These are phyloP conservation scores for Trichosporon asahii DNA, from an alignment of 1,284 basidiomycete species.

Conservation along the genomic window DNA sequence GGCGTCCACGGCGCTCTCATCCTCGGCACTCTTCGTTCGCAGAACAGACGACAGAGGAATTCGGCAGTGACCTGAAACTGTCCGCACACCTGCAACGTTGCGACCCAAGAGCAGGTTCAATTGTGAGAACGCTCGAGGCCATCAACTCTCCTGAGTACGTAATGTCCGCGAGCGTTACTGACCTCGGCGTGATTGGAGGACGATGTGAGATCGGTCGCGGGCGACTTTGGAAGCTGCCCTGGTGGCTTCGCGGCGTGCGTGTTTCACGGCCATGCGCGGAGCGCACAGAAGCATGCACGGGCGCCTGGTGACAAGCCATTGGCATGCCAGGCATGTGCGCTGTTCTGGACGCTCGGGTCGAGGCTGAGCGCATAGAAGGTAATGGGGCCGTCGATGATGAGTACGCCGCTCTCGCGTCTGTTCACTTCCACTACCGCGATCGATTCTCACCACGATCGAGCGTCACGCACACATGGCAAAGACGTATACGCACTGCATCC, in stretches of 20 bases:
- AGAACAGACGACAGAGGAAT: not conserved
- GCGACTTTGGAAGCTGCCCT: not conserved
- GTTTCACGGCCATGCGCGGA: not conserved
- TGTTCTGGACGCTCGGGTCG: too few species aligned
- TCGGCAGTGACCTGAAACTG: not conserved
- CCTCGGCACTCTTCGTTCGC: not conserved
- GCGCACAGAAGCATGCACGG: not conserved
- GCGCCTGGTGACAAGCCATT: not conserved
- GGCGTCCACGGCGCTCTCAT: not conserved
- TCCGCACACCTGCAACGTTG: not conserved
- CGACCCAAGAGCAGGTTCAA: not conserved
- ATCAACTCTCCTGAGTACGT: not conserved
- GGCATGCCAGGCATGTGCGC: too few species aligned
- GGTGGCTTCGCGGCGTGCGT: not conserved
- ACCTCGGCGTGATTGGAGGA: not conserved
- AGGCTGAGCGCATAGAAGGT: not conserved
- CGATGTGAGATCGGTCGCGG: not conserved
- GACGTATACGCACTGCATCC: not conserved
- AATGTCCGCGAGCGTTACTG: conserved; percentile 4
- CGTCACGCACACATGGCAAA: not conserved
- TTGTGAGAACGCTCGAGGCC: not conserved
- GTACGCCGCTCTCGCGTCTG: too few species aligned
- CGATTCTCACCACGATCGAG: not conserved
- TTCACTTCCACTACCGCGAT: too few species aligned
- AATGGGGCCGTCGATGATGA: not conserved